Percentiles rank a stretch among this genome's conserved stretches.
Conservation (phyloP, 495 filamentous ascomycete species). For the Glarea lozoyensis region DNA sequence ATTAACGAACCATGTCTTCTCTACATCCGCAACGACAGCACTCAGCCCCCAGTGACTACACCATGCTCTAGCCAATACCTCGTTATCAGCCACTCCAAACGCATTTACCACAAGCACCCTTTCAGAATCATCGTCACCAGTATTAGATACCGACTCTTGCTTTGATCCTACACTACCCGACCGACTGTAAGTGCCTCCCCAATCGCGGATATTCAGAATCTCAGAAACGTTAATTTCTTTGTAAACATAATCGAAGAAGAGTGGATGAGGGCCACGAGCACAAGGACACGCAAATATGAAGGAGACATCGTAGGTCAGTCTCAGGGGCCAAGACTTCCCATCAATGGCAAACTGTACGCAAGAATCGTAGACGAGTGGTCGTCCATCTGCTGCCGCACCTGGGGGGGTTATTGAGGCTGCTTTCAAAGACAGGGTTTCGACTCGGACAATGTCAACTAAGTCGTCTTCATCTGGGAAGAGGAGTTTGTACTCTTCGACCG, state of each 20-base stretch:
- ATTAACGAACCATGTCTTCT: constrained; percentile 53
- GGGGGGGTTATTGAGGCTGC: constrained; percentile 17
- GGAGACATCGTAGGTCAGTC: constrained; percentile 52
- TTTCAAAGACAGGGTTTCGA: constrained; percentile 53
- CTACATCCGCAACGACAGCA: constrained; percentile 56
- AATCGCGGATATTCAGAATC: constrained; percentile 51
- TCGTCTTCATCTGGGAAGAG: constrained; percentile 35
- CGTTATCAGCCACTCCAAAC: constrained; percentile 61
- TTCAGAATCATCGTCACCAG: constrained; percentile 34
- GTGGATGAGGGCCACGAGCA: constrained; percentile 55
- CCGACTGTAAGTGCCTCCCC: constrained; percentile 31
- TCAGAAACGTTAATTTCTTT: constrained; percentile 45
- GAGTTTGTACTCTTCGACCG: constrained; percentile 52
- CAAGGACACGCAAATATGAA: constrained; percentile 62
- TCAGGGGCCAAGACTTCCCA: constrained; percentile 52
- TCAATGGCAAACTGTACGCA: constrained; percentile 59
- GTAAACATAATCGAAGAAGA: constrained; percentile 60
- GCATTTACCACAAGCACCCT: constrained; percentile 61
- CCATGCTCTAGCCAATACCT: constrained; percentile 66
- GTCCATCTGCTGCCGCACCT: constrained; percentile 17
- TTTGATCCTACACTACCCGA: constrained; percentile 12
- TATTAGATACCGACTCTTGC: constrained; percentile 7
- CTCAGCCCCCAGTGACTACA: constrained; percentile 60
- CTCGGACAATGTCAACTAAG: constrained; percentile 49
- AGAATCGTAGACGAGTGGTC: constrained; percentile 47